Base-by-base conservation (phyloP, 2,329 filamentous ascomycete genomes). In the Fusarium haematococcum region DNA sequence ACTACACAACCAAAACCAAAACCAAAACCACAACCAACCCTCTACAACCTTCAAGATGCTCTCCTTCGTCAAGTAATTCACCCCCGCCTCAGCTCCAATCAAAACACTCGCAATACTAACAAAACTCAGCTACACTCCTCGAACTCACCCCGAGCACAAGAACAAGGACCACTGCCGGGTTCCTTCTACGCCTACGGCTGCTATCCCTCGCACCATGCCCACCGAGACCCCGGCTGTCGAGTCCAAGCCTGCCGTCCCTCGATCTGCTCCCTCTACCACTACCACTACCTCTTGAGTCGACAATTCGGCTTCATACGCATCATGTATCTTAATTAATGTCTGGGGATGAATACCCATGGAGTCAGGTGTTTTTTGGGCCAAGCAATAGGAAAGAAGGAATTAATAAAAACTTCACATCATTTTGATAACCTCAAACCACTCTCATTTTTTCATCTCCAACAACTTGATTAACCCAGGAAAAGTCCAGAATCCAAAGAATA, bases 121-220 rank as follows among this genome's bases (percentile, higher is more conserved):
- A 35, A 25, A 6, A 23, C n/a, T 10, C 13, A 25, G 73, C 67
- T 75, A 75, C 54, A 75, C 73, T 74, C 73, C 73, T 66, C 73
- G 73, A 67, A 33, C 73, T 57, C 73, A 75, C n/a, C 73, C 73
- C 20, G 73, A 75, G 73, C 73, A 75, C 56, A 75, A 75, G 67
- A 74, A 63, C 64, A 75, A 75, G 50, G 73, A 75, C 27, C 70
- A 74, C 52, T 75, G 73, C 48, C 73, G 73, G 11, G 70, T 75
- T 37, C 73, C 63, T 23, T 75, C 73, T 63, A 25, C 68, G 8
- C 73, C 73, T 30, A 68, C 61, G 27, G 59, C 48, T 54, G 48
- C 61, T n/a, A 39, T 74, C 30, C 67, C 73, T 48, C 61, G 54
- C 37, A 67, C 73, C 67, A 33, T 54, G 18, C 48, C 66, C 43